Evolutionary conservation across 2,329 filamentous ascomycete genomes (phyloP).

Genomic region (Phymatotrichopsis omnivora): DNA sequence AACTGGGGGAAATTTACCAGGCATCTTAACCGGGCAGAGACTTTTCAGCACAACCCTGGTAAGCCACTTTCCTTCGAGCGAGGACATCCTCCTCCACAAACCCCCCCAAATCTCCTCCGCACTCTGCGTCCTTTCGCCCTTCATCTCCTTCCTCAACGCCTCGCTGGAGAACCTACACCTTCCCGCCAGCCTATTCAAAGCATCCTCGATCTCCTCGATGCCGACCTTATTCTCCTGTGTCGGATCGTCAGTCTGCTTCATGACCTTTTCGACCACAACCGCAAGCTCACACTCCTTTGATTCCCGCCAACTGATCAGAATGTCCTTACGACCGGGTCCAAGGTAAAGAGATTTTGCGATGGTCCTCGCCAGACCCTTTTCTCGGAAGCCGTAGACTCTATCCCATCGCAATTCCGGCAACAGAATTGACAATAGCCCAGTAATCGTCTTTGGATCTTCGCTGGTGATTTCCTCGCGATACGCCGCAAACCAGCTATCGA

Average conservation of each 20-base stretch:
- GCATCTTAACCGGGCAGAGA: conserved; percentile 22
- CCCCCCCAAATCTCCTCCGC: conserved; percentile 20
- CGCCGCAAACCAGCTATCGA: conserved; percentile 26
- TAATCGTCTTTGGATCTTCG: conserved; percentile 21
- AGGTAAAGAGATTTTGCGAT: conserved; percentile 25
- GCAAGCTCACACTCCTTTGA: conserved; percentile 26
- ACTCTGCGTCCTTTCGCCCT: conserved; percentile 3
- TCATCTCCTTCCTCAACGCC: conserved; percentile 7
- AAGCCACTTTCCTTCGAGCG: conserved; percentile 30
- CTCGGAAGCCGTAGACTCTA: conserved; percentile 28
- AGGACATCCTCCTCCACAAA: conserved; percentile 26
- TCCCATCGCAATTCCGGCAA: conserved; percentile 28
- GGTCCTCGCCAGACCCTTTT: conserved; percentile 26
- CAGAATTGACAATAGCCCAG: conserved; percentile 27
- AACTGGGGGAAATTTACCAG: conserved; percentile 21
- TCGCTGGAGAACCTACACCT: conserved; percentile 27
- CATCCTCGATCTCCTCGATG: conserved; percentile 27
- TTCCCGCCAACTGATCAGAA: conserved; percentile 24
- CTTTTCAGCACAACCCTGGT: conserved; percentile 28
- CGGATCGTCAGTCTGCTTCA: conserved; percentile 26
- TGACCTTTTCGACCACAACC: conserved; percentile 26
- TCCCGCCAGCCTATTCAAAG: conserved; percentile 27
- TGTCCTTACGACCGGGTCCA: conserved; percentile 21
- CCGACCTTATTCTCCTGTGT: conserved; percentile 14
- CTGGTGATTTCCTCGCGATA: conserved; percentile 24